phyloP scores from a whole-genome alignment of 306 rosid genomes.

The Delonix regia region DNA sequence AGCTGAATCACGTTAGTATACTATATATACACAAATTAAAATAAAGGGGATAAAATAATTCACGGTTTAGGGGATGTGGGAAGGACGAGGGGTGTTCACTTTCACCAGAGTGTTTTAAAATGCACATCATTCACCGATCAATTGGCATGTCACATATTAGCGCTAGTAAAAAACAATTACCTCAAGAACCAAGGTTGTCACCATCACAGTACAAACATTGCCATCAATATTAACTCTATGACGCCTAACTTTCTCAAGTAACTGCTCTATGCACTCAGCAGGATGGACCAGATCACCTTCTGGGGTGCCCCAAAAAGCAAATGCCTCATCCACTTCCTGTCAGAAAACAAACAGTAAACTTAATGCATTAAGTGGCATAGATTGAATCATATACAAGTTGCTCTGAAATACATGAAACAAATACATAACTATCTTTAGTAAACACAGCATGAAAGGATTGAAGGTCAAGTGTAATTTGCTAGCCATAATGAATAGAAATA shows the following conservation, averaged over 20 bases:
- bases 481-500: background rate
- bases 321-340: constrained; percentile 88
- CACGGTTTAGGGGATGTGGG: background rate
- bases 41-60: background rate
- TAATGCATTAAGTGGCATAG: background rate
- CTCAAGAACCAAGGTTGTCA: constrained; percentile 94
- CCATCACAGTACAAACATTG: constrained; percentile 97
- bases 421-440: constrained; percentile 8
- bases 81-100: background rate
- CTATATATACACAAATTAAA: background rate
- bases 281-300: constrained; percentile 97
- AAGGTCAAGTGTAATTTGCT: background rate
- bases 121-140: background rate
- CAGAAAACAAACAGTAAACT: constrained; percentile 28
- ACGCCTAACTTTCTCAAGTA: constrained; percentile 97
- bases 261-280: constrained; percentile 96
- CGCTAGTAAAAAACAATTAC: constrained; percentile 45
- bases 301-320: constrained; percentile 92
- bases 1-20: constrained; percentile 24
- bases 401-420: background rate
- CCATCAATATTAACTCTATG: constrained; percentile 96
- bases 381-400: constrained; percentile 15
- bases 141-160: constrained; percentile 4
- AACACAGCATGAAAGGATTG: background rate
- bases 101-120: no score